phyloP scores from a whole-genome alignment of 768 basidiomycete species.

The Trametes coccinea region DNA sequence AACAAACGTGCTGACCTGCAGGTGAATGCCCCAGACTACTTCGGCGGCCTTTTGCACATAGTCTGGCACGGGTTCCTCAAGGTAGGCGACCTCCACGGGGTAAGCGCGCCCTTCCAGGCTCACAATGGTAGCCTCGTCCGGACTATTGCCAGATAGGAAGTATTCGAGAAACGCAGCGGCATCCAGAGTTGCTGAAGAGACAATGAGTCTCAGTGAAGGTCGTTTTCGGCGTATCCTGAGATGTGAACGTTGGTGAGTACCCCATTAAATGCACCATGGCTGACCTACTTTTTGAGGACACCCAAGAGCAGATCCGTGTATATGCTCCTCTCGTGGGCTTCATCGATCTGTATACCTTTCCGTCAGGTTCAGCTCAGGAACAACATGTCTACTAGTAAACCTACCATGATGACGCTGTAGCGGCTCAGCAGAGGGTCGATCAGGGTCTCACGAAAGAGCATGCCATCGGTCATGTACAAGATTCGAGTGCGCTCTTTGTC shows the following conservation, averaged over 20 bases:
- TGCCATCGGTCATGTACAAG: slow-evolving; percentile 96
- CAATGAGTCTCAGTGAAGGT: slow-evolving; percentile 84
- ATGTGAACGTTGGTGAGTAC: neutral
- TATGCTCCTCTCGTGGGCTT: slow-evolving; percentile 95
- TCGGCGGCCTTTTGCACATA: slow-evolving; percentile 83
- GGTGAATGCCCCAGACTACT: slow-evolving; percentile 78
- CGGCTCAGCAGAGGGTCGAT: slow-evolving; percentile 89
- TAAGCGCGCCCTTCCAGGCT: slow-evolving; percentile 93
- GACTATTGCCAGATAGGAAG: slow-evolving; percentile 66
- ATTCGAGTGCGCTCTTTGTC: slow-evolving; percentile 84
- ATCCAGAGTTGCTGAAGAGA: slow-evolving; percentile 96
- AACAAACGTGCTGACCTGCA: slow-evolving; percentile 53
- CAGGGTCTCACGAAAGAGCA: slow-evolving; percentile 93
- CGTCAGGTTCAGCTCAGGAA: slow-evolving; percentile 23
- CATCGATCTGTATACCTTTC: slow-evolving; percentile 70
- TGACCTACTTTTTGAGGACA: slow-evolving; percentile 84
- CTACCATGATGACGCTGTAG: slow-evolving; percentile 94
- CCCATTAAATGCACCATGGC: too few species aligned
- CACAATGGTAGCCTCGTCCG: slow-evolving; percentile 77
- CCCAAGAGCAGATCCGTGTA: slow-evolving; percentile 94
- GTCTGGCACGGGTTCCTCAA: slow-evolving; percentile 73
- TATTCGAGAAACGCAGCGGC: slow-evolving; percentile 87
- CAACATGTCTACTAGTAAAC: neutral
- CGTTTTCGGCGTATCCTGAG: slow-evolving; percentile 87
- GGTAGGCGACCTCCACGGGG: slow-evolving; percentile 91